phyloP scores from a whole-genome alignment of 73 alveolate species.

The Diophrys appendiculata region DNA sequence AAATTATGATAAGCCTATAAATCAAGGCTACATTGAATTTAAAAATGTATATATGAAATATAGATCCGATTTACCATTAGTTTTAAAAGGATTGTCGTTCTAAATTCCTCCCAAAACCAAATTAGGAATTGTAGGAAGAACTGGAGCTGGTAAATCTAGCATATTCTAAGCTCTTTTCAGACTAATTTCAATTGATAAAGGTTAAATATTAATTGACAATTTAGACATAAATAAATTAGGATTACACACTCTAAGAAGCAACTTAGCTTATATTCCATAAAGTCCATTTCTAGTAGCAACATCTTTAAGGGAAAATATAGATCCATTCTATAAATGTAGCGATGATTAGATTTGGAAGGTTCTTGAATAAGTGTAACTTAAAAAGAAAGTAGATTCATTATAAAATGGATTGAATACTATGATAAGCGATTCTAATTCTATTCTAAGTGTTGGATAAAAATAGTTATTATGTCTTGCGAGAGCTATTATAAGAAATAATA shows the following conservation, averaged over 20 bases:
- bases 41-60: constrained; percentile 22
- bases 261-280: constrained; percentile 78
- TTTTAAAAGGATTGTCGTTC: constrained; percentile 41
- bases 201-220: constrained; percentile 47
- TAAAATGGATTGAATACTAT: constrained; percentile 27
- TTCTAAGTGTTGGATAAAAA: constrained; percentile 63
- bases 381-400: constrained; percentile 66
- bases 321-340: constrained; percentile 24
- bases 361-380: constrained; percentile 9
- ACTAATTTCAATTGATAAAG: constrained; percentile 33
- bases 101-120: constrained; percentile 38
- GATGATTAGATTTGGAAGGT: constrained; percentile 12
- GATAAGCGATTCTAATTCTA: not conserved
- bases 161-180: constrained; percentile 44
- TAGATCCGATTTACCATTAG: constrained; percentile 26
- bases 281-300: constrained; percentile 70
- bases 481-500: constrained; percentile 56
- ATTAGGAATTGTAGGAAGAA: constrained; percentile 64
- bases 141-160: constrained; percentile 65
- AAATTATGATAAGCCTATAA: constrained; percentile 28
- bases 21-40: constrained; percentile 51
- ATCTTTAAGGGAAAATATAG: constrained; percentile 49
- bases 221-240: constrained; percentile 36
- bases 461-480: constrained; percentile 92
- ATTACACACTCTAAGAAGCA: constrained; percentile 62